Conservation (phyloP, 768 basidiomycete genomes). For the Rhizopogon vulgaris region DNA sequence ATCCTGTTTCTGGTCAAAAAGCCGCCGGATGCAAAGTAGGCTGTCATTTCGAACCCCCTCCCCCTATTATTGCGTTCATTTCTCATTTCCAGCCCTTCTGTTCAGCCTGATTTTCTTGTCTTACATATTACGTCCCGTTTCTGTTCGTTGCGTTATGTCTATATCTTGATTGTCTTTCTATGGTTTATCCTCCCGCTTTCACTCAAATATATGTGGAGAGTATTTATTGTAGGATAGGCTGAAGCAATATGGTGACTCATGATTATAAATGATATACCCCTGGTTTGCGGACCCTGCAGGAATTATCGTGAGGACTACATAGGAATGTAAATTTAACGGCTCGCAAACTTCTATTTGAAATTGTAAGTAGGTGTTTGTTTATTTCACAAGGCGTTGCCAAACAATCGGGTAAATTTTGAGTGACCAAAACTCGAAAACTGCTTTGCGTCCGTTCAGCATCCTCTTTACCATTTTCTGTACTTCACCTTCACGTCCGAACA, state of each 20-base stretch:
- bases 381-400: constrained; percentile 26
- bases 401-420: constrained; percentile 25
- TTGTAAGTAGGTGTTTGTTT: constrained; percentile 19
- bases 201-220: background rate
- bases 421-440: background rate
- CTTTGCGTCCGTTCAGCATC: background rate
- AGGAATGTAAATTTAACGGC: background rate
- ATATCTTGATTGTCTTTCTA: background rate
- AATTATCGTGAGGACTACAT: too few species aligned
- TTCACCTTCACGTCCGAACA: constrained; percentile 18
- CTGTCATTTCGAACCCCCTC: constrained; percentile 12
- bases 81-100: background rate
- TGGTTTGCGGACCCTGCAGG: too few species aligned
- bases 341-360: background rate
- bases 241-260: background rate
- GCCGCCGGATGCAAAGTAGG: constrained; percentile 12
- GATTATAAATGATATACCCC: too few species aligned
- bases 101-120: background rate
- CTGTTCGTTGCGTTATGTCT: background rate
- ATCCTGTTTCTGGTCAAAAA: constrained; percentile 29
- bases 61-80: background rate
- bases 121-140: background rate
- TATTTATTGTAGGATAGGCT: constrained; percentile 5
- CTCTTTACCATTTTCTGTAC: background rate
- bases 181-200: constrained; percentile 5